Evolutionary conservation across 192 early-diverging fungal species (phyloP).

Genomic region (Coemansia sp.): DNA sequence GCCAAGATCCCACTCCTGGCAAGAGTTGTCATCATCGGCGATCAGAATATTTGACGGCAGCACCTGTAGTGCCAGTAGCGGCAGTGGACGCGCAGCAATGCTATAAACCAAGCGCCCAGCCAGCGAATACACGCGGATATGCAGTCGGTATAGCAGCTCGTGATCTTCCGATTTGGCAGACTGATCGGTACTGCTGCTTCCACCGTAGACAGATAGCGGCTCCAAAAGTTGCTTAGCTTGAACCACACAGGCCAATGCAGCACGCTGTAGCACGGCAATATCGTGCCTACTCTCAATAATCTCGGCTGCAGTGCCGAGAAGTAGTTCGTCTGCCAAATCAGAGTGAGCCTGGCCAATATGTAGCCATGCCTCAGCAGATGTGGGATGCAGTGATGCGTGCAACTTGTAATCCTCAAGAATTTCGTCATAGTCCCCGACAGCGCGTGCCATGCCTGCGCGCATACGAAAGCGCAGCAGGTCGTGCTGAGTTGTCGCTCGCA

Average conservation of each 20-base stretch:
- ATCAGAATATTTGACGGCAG: slow-evolving; percentile 40
- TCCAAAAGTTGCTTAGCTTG: slow-evolving; percentile 35
- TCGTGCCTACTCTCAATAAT: slow-evolving; percentile 24
- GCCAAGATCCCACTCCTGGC: slow-evolving; percentile 42
- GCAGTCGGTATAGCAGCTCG: slow-evolving; percentile 6
- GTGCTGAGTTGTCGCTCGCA: slow-evolving; percentile 41
- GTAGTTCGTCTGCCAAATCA: slow-evolving; percentile 45
- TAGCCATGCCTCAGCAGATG: slow-evolving; percentile 35
- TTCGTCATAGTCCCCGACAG: slow-evolving; percentile 45
- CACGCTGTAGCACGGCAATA: slow-evolving; percentile 40
- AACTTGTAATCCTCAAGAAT: slow-evolving; percentile 52
- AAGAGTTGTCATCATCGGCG: slow-evolving; percentile 18
- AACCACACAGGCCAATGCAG: slow-evolving; percentile 34
- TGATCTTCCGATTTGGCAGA: not conserved
- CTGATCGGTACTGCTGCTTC: not conserved
- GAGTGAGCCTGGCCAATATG: slow-evolving; percentile 40
- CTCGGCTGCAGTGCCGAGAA: slow-evolving; percentile 45
- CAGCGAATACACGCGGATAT: slow-evolving; percentile 20
- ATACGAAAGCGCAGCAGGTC: slow-evolving; percentile 41
- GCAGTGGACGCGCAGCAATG: slow-evolving; percentile 33
- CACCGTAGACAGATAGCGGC: not conserved
- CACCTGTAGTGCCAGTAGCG: slow-evolving; percentile 31
- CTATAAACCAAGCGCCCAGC: slow-evolving; percentile 32
- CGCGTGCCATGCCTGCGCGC: slow-evolving; percentile 39
- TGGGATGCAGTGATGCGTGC: slow-evolving; percentile 33